Evolutionary conservation across 768 basidiomycete genomes (phyloP).

Genomic region (Serendipita sp.): DNA sequence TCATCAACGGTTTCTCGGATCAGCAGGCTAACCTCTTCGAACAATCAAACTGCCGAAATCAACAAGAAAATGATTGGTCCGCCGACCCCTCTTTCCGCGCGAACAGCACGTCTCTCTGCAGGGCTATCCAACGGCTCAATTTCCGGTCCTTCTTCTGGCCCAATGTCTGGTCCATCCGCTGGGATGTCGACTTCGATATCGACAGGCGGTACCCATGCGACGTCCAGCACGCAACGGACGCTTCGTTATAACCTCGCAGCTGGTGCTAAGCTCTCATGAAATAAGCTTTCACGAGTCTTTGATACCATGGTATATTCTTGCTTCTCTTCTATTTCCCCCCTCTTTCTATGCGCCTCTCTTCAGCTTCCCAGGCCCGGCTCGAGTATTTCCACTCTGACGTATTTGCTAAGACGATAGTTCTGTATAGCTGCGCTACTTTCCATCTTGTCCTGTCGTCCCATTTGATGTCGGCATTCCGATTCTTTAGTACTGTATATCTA

Average conservation of each 20-base stretch:
- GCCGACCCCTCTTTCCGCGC: conserved; percentile 74
- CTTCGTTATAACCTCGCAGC: conserved; percentile 2
- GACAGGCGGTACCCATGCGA: not conserved
- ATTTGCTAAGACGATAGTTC: no score
- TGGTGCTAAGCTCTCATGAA: not conserved
- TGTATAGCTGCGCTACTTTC: no score
- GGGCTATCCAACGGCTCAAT: not conserved
- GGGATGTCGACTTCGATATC: not conserved
- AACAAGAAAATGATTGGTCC: conserved; percentile 88
- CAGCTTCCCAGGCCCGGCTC: no score
- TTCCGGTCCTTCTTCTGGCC: not conserved
- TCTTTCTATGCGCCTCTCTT: no score
- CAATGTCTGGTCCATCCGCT: not conserved
- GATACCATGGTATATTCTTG: no score
- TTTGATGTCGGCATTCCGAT: no score
- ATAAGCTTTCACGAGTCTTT: no score
- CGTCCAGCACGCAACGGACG: not conserved
- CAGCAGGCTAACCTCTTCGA: conserved; percentile 27
- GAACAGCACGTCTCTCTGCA: conserved; percentile 18
- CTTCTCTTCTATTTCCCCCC: no score
- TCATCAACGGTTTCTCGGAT: conserved; percentile 27
- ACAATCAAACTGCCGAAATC: conserved; percentile 47
- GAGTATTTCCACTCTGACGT: no score
- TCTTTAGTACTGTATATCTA: no score
- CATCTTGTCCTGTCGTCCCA: no score